Evolutionary conservation across 345 rosid species (phyloP).

Genomic region (Melastoma malabathricum): DNA sequence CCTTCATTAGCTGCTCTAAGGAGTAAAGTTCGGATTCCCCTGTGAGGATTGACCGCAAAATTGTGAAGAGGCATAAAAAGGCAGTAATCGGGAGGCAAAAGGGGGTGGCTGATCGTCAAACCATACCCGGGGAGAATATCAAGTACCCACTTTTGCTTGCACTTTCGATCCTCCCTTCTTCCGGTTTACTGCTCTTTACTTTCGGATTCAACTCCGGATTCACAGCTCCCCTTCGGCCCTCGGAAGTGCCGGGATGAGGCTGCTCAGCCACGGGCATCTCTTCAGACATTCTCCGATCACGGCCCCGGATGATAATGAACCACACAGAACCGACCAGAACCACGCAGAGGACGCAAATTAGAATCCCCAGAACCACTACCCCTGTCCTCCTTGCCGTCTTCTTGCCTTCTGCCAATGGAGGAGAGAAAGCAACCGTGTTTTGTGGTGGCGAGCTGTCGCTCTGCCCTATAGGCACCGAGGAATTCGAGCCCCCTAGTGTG

Average conservation of each 20-base stretch:
- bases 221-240: too few species aligned
- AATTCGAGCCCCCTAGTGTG: background rate
- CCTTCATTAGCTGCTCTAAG: conserved; percentile 78
- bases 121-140: conserved; percentile 13
- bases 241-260: too few species aligned
- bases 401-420: conserved; percentile 56
- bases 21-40: conserved; percentile 39
- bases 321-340: too few species aligned
- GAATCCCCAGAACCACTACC: conserved; percentile 19
- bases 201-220: too few species aligned
- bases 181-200: background rate
- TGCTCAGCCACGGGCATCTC: too few species aligned
- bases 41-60: conserved; percentile 18
- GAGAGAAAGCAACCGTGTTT: background rate
- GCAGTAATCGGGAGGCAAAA: too few species aligned
- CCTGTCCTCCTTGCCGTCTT: conserved; percentile 21
- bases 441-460: conserved; percentile 1
- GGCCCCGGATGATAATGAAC: too few species aligned
- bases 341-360: too few species aligned
- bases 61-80: background rate
- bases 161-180: background rate
- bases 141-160: conserved; percentile 33
- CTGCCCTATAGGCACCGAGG: conserved; percentile 11
- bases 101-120: background rate
- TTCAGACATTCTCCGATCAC: too few species aligned